Conservation (phyloP, 1,139 yeast genomes). For the Neolecta irregularis region DNA sequence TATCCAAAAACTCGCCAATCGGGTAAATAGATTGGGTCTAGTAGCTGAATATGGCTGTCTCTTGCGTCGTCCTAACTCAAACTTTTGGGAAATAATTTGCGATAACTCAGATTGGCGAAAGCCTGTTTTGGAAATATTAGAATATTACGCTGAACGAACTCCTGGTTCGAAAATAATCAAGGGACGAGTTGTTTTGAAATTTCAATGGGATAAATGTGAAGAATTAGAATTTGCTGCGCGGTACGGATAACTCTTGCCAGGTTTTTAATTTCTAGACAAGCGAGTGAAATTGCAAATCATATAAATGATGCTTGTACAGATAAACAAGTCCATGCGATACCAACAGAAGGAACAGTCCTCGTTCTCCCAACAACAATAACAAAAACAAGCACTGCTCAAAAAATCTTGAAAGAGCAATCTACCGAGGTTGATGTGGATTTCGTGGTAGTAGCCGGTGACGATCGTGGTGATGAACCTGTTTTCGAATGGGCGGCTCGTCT, state of each 20-base stretch:
- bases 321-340: slow-evolving; percentile 62
- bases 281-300: slow-evolving; percentile 79
- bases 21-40: slow-evolving; percentile 57
- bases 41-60: slow-evolving; percentile 85
- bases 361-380: slow-evolving; percentile 39
- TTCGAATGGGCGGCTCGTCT: slow-evolving; percentile 41
- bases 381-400: slow-evolving; percentile 38
- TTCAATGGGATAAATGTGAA: slow-evolving; percentile 58
- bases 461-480: slow-evolving; percentile 47
- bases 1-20: slow-evolving; percentile 44
- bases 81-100: slow-evolving; percentile 15
- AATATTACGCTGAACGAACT: slow-evolving; percentile 57
- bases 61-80: slow-evolving; percentile 18
- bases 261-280: slow-evolving; percentile 22
- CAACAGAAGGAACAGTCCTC: slow-evolving; percentile 52
- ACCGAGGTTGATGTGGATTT: slow-evolving; percentile 6
- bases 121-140: slow-evolving; percentile 42
- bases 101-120: slow-evolving; percentile 45
- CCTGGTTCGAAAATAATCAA: slow-evolving; percentile 63
- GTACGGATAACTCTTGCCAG: too few relatives aligned
- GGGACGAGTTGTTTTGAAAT: slow-evolving; percentile 60
- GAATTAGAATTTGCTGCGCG: slow-evolving; percentile 52
- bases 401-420: slow-evolving; percentile 16
- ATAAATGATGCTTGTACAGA: slow-evolving; percentile 57
- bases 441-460: slow-evolving; percentile 23